Evolutionary conservation across 2,329 filamentous ascomycete genomes (phyloP).

Genomic region (Aspergillus melleus): DNA sequence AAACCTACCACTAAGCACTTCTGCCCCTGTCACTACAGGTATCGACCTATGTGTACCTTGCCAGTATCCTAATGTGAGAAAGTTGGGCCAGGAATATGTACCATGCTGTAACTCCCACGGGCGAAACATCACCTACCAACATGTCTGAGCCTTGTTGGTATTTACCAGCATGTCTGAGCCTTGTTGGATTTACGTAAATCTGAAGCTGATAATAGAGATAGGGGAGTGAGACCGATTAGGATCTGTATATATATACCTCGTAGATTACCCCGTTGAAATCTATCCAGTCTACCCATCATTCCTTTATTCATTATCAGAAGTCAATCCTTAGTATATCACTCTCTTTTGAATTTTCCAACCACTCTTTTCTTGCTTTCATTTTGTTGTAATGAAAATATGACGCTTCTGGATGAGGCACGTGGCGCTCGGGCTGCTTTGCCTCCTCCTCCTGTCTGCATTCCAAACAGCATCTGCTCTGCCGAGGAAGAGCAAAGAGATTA

Average conservation of each 20-base stretch:
- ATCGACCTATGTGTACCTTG: background rate
- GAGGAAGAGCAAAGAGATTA: background rate
- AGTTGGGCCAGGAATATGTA: background rate
- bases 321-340: background rate
- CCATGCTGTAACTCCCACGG: background rate
- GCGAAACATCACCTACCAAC: background rate
- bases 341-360: background rate
- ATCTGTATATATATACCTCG: background rate
- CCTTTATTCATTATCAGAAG: background rate
- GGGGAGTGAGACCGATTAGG: background rate
- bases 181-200: background rate
- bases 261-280: background rate
- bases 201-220: background rate
- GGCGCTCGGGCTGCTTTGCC: background rate
- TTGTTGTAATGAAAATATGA: background rate
- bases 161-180: background rate
- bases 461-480: background rate
- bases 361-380: background rate
- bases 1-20: background rate
- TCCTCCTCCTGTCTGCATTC: background rate
- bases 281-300: background rate
- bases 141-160: background rate
- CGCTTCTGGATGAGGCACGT: background rate
- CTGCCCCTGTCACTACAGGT: background rate
- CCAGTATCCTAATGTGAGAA: background rate